Conservation (phyloP, 768 basidiomycete species). For the Vararia minispora region DNA sequence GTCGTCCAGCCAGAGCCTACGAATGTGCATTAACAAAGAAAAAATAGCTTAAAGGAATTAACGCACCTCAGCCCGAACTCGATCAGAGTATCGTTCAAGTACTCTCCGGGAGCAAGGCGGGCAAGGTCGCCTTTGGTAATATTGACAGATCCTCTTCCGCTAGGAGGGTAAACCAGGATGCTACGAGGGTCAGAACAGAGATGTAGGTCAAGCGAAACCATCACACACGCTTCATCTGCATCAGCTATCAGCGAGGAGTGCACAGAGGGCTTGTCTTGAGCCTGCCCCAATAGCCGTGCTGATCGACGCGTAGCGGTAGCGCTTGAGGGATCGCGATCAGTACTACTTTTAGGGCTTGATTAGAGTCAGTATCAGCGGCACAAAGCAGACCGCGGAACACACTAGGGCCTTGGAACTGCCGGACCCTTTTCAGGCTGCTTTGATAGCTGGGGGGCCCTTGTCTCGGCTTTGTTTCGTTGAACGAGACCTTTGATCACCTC, state of each 20-base stretch:
- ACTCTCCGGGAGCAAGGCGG: conserved; percentile 71
- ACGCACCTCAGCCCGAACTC: conserved; percentile 91
- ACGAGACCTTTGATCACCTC: no score
- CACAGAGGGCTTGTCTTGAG: no score
- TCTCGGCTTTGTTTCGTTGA: no score
- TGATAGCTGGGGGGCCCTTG: no score
- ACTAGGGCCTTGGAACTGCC: no score
- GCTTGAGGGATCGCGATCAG: no score
- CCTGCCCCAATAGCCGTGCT: conserved; percentile 8
- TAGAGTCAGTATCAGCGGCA: no score
- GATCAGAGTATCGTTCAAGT: conserved; percentile 91
- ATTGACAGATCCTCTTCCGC: conserved; percentile 62
- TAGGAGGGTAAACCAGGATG: conserved; percentile 66
- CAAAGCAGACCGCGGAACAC: no score
- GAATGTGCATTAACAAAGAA: neutral
- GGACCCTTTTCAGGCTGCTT: no score
- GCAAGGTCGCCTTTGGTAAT: conserved; percentile 70
- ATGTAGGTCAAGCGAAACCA: neutral
- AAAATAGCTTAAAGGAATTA: neutral
- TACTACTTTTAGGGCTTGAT: no score
- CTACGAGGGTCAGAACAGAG: conserved; percentile 26
- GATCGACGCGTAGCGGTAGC: no score
- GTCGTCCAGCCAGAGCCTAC: conserved; percentile 59
- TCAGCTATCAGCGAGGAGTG: conserved; percentile 7
- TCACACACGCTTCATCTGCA: conserved; percentile 11